Percentiles rank a stretch among this genome's conserved stretches.
phyloP scores from a whole-genome alignment of 2,329 filamentous ascomycete genomes.

The Dryadomyces quercivorus region DNA sequence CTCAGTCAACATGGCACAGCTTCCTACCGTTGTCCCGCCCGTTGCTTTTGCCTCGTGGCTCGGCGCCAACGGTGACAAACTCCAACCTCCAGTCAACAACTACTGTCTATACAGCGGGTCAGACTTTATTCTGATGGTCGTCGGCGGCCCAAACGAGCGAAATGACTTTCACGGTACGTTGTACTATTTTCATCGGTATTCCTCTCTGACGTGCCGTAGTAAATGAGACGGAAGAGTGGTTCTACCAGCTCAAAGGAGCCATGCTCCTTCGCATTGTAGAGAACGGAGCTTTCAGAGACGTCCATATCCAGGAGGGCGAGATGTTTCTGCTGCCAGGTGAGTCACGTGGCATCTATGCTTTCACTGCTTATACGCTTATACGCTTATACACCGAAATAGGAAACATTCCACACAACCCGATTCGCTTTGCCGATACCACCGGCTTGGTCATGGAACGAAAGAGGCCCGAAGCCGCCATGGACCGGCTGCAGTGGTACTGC shows the following conservation, averaged over 20 bases:
- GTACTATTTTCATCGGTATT: not conserved
- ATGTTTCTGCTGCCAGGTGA: not conserved
- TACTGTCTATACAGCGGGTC: not conserved
- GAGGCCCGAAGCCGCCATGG: not conserved
- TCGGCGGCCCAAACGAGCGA: not conserved
- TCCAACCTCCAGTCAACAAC: not conserved
- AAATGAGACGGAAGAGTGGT: slow-evolving; percentile 1
- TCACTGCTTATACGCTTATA: no score
- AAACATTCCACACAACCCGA: not conserved
- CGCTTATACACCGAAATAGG: not conserved
- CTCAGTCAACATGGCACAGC: not conserved
- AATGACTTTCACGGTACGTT: slow-evolving; percentile 1
- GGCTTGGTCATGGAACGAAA: not conserved
- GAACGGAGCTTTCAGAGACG: not conserved
- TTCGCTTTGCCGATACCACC: not conserved
- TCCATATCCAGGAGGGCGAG: slow-evolving; percentile 1
- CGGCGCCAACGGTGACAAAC: not conserved
- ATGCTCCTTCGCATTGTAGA: slow-evolving; percentile 2
- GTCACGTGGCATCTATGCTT: not conserved
- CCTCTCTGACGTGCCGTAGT: not conserved
- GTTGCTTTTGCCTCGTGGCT: slow-evolving; percentile 1
- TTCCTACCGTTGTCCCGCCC: not conserved
- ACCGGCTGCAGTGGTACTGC: not conserved
- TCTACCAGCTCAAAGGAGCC: slow-evolving; percentile 2
- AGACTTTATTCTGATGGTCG: slow-evolving; percentile 1